Evolutionary conservation across 169 alveolate species (phyloP), one percentile per base, ranked within the genome.

Genomic region (Cryptosporidium ryanae): DNA sequence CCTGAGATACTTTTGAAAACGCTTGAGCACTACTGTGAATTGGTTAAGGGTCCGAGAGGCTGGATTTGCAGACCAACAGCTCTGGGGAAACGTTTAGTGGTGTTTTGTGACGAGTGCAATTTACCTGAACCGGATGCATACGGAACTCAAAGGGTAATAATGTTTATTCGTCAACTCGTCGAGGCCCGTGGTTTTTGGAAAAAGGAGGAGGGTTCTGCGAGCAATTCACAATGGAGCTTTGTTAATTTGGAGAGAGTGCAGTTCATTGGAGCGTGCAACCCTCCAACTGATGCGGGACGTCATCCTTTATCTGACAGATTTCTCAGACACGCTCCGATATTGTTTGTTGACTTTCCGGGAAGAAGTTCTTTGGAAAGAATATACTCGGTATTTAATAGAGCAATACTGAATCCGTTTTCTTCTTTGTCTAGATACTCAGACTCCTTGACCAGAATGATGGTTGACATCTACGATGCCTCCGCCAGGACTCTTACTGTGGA

Each of bases 281-380:
- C 99, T 1, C 99, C 99, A 44, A 97, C 99, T 0, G 99, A 97
- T 91, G 97, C 98, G 4, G 99, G 99, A 15, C 93, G 99, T 82
- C 97, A 96, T 71, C 99, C 98, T 17, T 92, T 98, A 91, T 93
- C 98, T 64, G 97, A 96, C 67, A 94, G 99, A 57, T 98, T 97
- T 90, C 91, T 97, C 68, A 90, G 99, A 55, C 99, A 97, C 90
- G 93, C 97, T 25, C 98, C 99, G 0, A 89, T 98, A 43, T 89
- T 98, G 46, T 95, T 96, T 68, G 99, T 98, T 29, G 99, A 98
- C 92, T 98, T 96, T 96, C 99, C 99, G n/a, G 99, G 99, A 32
- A 94, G 95, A 84, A 99, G 96, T 70, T 96, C 99, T 15, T 91
- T 98, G 65, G 91, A 94, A 57, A 98, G 97, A 92, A 97, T 98